A percentile compares a stretch with the other conserved stretches of the same genome.
Conservation (phyloP, 495 filamentous ascomycete species). For the Neurospora sp. region DNA sequence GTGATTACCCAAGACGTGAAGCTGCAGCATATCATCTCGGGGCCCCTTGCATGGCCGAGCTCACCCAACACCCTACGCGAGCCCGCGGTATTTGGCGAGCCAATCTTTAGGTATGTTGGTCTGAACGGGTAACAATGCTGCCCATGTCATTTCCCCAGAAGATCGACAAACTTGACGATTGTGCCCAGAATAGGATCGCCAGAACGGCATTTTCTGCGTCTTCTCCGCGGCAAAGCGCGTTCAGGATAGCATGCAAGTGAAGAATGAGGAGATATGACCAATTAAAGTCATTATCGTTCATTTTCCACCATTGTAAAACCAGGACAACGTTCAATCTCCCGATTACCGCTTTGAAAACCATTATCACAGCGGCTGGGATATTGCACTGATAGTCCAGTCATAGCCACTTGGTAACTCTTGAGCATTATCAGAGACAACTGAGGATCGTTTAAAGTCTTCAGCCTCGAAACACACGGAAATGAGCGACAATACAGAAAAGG, state of each 20-base stretch:
- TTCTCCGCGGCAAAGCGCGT: neutral
- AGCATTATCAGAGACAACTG: neutral
- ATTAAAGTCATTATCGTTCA: neutral
- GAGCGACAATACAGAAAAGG: neutral
- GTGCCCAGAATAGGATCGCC: neutral
- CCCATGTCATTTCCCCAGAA: neutral
- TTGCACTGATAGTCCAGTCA: neutral
- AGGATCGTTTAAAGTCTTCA: neutral
- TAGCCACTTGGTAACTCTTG: neutral
- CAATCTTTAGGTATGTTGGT: neutral
- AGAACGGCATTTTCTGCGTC: neutral
- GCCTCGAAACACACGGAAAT: neutral
- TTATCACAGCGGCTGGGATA: neutral
- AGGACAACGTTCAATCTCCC: neutral
- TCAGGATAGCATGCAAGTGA: neutral
- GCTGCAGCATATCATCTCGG: neutral
- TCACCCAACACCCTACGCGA: neutral
- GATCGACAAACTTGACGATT: neutral
- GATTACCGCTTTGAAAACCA: neutral
- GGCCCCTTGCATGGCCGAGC: neutral
- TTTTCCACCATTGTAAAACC: neutral
- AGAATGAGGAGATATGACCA: neutral
- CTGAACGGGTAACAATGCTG: neutral
- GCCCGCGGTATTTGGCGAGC: neutral
- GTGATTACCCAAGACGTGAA: neutral